These are phyloP conservation scores for Candida khao-thaluensis DNA, from an alignment of 805 yeast species.

Conservation along the genomic window DNA sequence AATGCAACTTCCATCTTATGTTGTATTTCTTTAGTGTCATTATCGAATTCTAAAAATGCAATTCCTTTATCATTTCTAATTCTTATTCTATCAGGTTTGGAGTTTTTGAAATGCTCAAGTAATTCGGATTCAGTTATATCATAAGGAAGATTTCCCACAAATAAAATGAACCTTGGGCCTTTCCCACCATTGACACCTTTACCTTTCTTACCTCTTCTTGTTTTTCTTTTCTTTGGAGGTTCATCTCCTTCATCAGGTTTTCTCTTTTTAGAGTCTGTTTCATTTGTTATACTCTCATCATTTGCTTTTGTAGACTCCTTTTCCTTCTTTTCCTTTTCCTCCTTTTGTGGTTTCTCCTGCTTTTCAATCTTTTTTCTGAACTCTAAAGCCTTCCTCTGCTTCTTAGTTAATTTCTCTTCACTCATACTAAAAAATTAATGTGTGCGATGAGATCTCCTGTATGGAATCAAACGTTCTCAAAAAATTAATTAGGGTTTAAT, in stretches of 20 bases:
- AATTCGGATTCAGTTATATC: conserved; percentile 62
- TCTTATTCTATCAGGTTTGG: conserved; percentile 74
- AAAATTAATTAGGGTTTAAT: conserved; percentile 2
- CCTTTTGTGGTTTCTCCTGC: conserved; percentile 33
- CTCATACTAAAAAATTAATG: conserved; percentile 8
- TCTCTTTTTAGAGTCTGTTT: conserved; percentile 10
- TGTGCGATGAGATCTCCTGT: conserved; percentile 9
- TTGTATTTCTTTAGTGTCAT: conserved; percentile 60
- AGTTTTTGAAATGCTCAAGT: conserved; percentile 66
- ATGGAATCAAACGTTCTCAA: conserved; percentile 1
- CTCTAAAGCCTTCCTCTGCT: conserved; percentile 61
- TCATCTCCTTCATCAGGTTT: conserved; percentile 19
- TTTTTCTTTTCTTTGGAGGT: conserved; percentile 64
- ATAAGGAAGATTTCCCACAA: conserved; percentile 89
- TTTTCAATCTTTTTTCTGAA: conserved; percentile 47
- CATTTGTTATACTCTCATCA: not conserved
- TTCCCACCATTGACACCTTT: conserved; percentile 48
- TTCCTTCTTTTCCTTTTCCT: conserved; percentile 26
- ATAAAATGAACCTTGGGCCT: conserved; percentile 73
- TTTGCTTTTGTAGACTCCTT: conserved; percentile 11
- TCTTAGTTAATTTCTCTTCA: conserved; percentile 55
- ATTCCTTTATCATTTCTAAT: conserved; percentile 84
- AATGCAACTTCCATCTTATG: conserved; percentile 82
- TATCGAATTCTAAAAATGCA: conserved; percentile 83
- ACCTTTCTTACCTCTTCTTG: conserved; percentile 76